A percentile compares a stretch with the other conserved stretches of the same genome.
phyloP scores from a whole-genome alignment of 768 basidiomycete species.

The Tricholoma sp. region DNA sequence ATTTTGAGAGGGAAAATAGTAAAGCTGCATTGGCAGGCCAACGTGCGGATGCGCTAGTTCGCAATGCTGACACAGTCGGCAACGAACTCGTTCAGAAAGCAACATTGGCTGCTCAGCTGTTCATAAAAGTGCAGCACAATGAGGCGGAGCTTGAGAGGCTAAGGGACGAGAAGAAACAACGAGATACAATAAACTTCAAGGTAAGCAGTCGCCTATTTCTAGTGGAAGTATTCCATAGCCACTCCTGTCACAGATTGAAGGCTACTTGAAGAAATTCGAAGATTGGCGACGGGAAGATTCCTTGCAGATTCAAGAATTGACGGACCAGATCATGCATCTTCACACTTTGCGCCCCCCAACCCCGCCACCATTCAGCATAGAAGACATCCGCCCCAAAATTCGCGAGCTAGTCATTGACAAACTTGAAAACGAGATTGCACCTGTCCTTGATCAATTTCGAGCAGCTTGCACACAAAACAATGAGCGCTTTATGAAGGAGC shows the following conservation, averaged over 20 bases:
- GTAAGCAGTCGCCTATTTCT: neutral
- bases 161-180: constrained; percentile 1
- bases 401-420: constrained; percentile 9
- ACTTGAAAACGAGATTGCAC: constrained; percentile 19
- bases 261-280: constrained; percentile 11
- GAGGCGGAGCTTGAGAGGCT: neutral
- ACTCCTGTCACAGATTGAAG: constrained; percentile 1
- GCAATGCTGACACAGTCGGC: neutral
- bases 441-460: constrained; percentile 19
- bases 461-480: constrained; percentile 19
- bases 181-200: neutral
- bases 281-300: constrained; percentile 16
- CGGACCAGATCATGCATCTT: constrained; percentile 19
- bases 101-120: neutral
- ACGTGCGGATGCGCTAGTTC: neutral
- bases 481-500: constrained; percentile 17
- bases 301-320: constrained; percentile 18
- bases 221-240: neutral
- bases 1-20: neutral
- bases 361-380: constrained; percentile 10
- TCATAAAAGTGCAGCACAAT: neutral
- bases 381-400: constrained; percentile 17
- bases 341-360: constrained; percentile 11
- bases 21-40: neutral
- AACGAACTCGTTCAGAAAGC: neutral